Evolutionary conservation across 139 green algal species (phyloP).

Genomic region (Chloropicon primus): DNA sequence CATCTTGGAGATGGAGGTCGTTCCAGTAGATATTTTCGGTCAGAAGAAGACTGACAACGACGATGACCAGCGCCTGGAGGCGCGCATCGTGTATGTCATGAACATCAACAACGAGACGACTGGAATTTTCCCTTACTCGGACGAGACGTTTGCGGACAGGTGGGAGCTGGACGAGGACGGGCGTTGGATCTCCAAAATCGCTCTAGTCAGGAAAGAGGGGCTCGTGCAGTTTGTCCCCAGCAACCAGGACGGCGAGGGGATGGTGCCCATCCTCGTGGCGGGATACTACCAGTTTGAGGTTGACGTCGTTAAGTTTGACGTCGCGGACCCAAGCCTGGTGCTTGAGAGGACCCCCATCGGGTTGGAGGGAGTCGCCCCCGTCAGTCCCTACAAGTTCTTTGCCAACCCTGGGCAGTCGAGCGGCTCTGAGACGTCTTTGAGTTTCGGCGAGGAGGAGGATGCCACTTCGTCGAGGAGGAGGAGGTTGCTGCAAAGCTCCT

Average conservation of each 20-base stretch:
- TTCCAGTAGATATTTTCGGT: neutral
- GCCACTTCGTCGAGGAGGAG: neutral
- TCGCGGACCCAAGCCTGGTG: neutral
- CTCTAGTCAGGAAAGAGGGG: neutral
- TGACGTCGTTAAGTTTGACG: neutral
- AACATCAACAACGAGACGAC: neutral
- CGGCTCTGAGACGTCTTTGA: neutral
- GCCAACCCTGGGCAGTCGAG: neutral
- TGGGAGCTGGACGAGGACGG: neutral
- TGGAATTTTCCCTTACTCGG: neutral
- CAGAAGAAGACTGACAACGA: constrained; percentile 1
- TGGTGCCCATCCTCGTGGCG: neutral
- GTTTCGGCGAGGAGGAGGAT: neutral
- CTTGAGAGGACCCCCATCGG: neutral
- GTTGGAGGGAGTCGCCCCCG: neutral
- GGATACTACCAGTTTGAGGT: neutral
- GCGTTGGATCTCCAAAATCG: neutral
- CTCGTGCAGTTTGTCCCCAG: neutral
- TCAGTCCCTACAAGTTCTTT: neutral
- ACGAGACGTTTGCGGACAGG: neutral
- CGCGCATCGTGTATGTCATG: neutral
- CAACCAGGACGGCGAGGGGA: neutral
- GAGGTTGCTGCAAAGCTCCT: neutral
- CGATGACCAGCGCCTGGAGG: neutral
- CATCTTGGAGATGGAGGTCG: neutral